Conservation (phyloP, 441 rosid species). For the Capsella rubella region DNA sequence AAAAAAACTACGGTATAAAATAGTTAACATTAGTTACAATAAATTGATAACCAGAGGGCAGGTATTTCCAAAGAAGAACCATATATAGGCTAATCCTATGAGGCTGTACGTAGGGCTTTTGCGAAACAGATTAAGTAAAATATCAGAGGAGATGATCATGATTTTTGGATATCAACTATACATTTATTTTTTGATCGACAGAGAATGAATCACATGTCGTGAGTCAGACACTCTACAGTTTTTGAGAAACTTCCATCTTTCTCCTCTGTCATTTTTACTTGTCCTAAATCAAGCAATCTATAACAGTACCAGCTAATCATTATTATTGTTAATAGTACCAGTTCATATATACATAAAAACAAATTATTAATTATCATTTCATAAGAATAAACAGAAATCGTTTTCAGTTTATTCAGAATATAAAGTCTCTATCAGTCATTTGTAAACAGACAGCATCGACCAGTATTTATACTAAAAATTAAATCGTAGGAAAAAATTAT, state of each 20-base stretch:
- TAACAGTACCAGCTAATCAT: conserved; percentile 22
- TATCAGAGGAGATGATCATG: conserved; percentile 28
- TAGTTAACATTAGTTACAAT: background rate
- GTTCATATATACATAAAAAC: conserved; percentile 16
- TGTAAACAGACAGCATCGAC: background rate
- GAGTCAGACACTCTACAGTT: conserved; percentile 53
- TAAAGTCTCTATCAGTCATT: conserved; percentile 5
- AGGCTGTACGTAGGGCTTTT: conserved; percentile 10
- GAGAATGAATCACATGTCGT: conserved; percentile 54
- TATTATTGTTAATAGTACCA: conserved; percentile 40
- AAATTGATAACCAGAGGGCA: conserved; percentile 4
- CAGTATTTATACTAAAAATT: background rate
- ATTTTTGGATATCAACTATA: conserved; percentile 24
- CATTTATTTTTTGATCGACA: conserved; percentile 14
- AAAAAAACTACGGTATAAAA: background rate
- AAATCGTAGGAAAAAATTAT: background rate
- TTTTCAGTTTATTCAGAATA: background rate
- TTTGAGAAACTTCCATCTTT: conserved; percentile 47
- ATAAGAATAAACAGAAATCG: conserved; percentile 4
- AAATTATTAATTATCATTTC: conserved; percentile 2
- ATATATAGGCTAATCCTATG: conserved; percentile 18
- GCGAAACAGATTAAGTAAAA: conserved; percentile 1
- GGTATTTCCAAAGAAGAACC: conserved; percentile 15
- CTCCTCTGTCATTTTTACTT: conserved; percentile 48
- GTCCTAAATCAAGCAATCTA: conserved; percentile 61